Evolutionary conservation across 139 green algal genomes (phyloP).

Genomic region (Chlorella sp.): DNA sequence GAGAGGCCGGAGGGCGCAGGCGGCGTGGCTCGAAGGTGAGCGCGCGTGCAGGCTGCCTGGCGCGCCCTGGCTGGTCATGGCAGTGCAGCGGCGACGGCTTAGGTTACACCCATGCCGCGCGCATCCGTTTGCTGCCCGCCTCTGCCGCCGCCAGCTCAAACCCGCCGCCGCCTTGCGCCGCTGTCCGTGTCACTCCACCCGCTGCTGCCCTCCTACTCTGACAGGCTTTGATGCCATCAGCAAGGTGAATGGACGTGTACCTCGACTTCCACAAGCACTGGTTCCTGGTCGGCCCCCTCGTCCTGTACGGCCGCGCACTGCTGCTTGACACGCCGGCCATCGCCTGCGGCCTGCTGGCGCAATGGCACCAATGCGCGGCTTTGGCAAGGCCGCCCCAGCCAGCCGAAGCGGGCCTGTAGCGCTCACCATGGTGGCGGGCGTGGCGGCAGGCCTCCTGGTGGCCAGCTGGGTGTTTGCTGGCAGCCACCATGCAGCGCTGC

Average conservation of each 20-base stretch:
- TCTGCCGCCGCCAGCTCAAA: too few relatives aligned
- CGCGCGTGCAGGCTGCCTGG: too few relatives aligned
- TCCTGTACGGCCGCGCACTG: background rate
- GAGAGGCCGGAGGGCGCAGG: too few relatives aligned
- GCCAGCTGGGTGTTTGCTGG: background rate
- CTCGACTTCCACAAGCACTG: constrained; percentile 5
- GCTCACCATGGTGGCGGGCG: background rate
- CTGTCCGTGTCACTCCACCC: too few relatives aligned
- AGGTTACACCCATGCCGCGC: too few relatives aligned
- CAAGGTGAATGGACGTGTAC: background rate
- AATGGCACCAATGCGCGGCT: background rate
- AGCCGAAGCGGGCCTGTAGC: background rate
- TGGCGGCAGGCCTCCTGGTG: constrained; percentile 10
- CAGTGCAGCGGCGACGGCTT: too few relatives aligned
- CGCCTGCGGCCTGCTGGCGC: background rate
- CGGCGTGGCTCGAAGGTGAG: too few relatives aligned
- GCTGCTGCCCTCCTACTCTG: background rate
- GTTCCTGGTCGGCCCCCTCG: background rate
- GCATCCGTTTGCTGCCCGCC: too few relatives aligned
- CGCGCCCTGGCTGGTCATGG: too few relatives aligned
- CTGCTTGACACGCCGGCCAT: background rate
- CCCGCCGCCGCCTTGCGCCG: too few relatives aligned
- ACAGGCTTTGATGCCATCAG: background rate
- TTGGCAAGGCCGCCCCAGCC: too few relatives aligned
- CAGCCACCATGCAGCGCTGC: background rate